A percentile compares a stretch with the other conserved stretches of the same genome.
Evolutionary conservation across 352 stramenopile species (phyloP).

Genomic region (Globisporangium spiculum): DNA sequence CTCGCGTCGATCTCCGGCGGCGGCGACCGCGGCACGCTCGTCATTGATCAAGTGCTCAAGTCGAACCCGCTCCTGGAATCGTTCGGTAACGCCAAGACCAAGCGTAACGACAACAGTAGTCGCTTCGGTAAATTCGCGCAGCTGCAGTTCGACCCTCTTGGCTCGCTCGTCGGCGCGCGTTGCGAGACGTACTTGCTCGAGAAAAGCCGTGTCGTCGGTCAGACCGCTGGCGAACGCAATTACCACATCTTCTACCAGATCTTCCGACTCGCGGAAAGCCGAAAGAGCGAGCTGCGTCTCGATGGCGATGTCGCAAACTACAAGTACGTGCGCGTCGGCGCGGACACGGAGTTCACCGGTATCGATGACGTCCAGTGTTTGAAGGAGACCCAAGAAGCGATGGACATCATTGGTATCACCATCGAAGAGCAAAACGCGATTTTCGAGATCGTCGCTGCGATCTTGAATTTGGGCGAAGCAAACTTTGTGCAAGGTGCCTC

Average conservation of each 20-base stretch:
- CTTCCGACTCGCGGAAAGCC: slow-evolving; percentile 47
- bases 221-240: slow-evolving; percentile 92
- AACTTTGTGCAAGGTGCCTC: slow-evolving; percentile 76
- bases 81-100: slow-evolving; percentile 83
- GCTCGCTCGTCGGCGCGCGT: slow-evolving; percentile 61
- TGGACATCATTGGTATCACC: slow-evolving; percentile 89
- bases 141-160: slow-evolving; percentile 65
- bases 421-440: slow-evolving; percentile 90
- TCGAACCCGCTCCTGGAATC: slow-evolving; percentile 75
- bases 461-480: slow-evolving; percentile 96
- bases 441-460: slow-evolving; percentile 93
- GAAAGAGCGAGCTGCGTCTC: slow-evolving; percentile 54
- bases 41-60: slow-evolving; percentile 80
- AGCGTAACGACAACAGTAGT: slow-evolving; percentile 81
- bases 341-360: slow-evolving; percentile 49
- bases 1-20: slow-evolving; percentile 72
- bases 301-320: slow-evolving; percentile 59
- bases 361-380: slow-evolving; percentile 74
- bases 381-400: slow-evolving; percentile 81
- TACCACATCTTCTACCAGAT: slow-evolving; percentile 99
- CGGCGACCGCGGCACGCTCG: slow-evolving; percentile 57
- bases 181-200: slow-evolving; percentile 95
- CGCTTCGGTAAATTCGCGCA: slow-evolving; percentile 83
- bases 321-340: slow-evolving; percentile 73
- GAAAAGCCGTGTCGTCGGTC: slow-evolving; percentile 93